phyloP scores from a whole-genome alignment of 225 moss, liverwort and hornwort species.

The Rhytidiadelphus loreus region DNA sequence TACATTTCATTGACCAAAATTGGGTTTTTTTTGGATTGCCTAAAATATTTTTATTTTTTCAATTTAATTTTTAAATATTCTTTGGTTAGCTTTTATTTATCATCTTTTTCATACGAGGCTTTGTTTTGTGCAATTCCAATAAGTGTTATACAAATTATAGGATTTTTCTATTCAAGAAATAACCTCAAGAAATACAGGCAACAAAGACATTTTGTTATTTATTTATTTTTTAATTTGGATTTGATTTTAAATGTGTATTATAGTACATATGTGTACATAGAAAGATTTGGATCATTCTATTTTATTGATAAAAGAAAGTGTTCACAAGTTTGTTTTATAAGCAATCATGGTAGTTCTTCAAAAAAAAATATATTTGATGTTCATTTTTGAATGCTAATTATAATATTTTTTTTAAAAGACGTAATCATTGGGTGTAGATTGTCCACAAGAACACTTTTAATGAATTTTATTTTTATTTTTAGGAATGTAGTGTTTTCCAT shows the following conservation, averaged over 20 bases:
- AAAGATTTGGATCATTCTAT: not conserved
- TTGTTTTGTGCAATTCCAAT: not conserved
- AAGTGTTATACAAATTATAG: not conserved
- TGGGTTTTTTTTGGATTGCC: not conserved
- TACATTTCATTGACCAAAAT: not conserved
- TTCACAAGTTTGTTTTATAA: not conserved
- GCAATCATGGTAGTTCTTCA: rapidly evolving
- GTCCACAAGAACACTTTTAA: no score
- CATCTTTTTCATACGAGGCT: not conserved
- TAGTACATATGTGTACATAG: no score
- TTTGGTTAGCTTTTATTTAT: not conserved
- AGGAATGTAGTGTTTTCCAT: rapidly evolving
- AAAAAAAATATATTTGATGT: not conserved
- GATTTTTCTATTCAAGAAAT: not conserved
- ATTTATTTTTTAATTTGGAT: not conserved
- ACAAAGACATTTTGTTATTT: not conserved
- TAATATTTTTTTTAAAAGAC: not conserved
- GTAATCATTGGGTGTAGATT: not conserved
- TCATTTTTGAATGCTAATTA: not conserved
- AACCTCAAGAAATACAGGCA: rapidly evolving
- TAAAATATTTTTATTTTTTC: not conserved
- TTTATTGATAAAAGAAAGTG: not conserved
- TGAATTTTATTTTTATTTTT: not conserved
- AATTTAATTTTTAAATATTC: not conserved
- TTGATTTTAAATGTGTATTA: not conserved